phyloP scores from a whole-genome alignment of 2,329 filamentous ascomycete species.

The Venturia nashicola region DNA sequence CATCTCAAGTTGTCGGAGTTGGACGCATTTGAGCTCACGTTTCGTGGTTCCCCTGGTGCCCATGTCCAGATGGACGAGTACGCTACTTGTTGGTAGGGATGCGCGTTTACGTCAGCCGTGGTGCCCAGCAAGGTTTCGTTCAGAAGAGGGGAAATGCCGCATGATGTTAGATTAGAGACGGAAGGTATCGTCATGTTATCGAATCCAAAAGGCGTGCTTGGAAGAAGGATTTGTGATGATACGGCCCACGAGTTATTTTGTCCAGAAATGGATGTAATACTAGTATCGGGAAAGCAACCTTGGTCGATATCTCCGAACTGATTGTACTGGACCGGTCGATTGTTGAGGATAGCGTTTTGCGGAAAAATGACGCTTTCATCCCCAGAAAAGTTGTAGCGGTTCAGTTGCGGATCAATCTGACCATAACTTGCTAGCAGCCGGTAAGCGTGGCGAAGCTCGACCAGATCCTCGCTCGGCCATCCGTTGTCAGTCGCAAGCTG shows the following conservation, averaged over 20 bases:
- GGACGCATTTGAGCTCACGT: slow-evolving; percentile 24
- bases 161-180: slow-evolving; percentile 34
- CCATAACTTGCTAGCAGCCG: slow-evolving; percentile 46
- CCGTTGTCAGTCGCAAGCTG: slow-evolving; percentile 40
- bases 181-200: slow-evolving; percentile 12
- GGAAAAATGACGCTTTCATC: slow-evolving; percentile 43
- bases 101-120: slow-evolving; percentile 36
- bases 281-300: slow-evolving; percentile 40
- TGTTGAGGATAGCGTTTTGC: slow-evolving; percentile 29
- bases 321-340: neutral
- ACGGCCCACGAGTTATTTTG: slow-evolving; percentile 21
- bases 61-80: slow-evolving; percentile 47
- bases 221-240: slow-evolving; percentile 12
- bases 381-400: slow-evolving; percentile 39
- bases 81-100: slow-evolving; percentile 39
- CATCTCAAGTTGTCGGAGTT: slow-evolving; percentile 35
- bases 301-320: slow-evolving; percentile 28
- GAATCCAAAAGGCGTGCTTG: neutral
- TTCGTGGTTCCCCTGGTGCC: slow-evolving; percentile 42
- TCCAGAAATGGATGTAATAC: slow-evolving; percentile 1
- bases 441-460: slow-evolving; percentile 42
- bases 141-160: slow-evolving; percentile 48
- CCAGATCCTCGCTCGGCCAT: slow-evolving; percentile 50
- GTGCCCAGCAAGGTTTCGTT: slow-evolving; percentile 41
- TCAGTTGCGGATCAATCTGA: slow-evolving; percentile 44